Base-by-base conservation (phyloP, 164 flowering plant species). In the Vitis rupestris region DNA sequence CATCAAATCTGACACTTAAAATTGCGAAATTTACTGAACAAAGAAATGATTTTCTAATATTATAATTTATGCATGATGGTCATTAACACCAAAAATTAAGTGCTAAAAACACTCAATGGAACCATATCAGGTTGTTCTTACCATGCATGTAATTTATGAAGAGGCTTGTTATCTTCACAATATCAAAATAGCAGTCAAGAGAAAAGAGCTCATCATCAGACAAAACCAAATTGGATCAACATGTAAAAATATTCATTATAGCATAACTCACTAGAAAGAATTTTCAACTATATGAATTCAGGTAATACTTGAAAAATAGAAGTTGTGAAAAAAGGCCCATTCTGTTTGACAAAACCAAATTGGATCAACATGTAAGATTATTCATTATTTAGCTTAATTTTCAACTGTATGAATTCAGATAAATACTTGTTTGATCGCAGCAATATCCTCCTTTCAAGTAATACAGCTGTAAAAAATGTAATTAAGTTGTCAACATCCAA, bases 401-500 rank as follows among this genome's bases (percentile, higher is more conserved):
- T 29, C 6, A 17, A 10, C n/a, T 63, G 37, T 49, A 15, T 31
- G 44, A 57, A 70, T 70, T 50, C 37, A 72, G 70, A 73, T 30
- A 74, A 17, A 37, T 90, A 93, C 99, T 89, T 95, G 81, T 89
- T 82, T 61, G 99, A 91, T 64, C 99, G 93, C 50, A 95, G 87
- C 73, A 95, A 80, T 75, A 93, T 79, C 78, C 98, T 85, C 75
- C 98, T 87, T 78, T 95, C 99, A 74, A 95, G 92, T 83, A 95
- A 78, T 60, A 95, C 98, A 59, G 99, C 90, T 58, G 97, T 90
- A 70, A 95, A 93, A 71, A 95, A 84, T 74, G 68, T 84, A 75
- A 95, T 85, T 61, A 95, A 78, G 82, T 93, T 95, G 80, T 91
- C 97, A 75, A 95, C 94, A 82, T 93, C 98, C 88, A 93, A 80